Conservation (phyloP, 2,329 filamentous ascomycete genomes). For the Paraphoma sp. region DNA sequence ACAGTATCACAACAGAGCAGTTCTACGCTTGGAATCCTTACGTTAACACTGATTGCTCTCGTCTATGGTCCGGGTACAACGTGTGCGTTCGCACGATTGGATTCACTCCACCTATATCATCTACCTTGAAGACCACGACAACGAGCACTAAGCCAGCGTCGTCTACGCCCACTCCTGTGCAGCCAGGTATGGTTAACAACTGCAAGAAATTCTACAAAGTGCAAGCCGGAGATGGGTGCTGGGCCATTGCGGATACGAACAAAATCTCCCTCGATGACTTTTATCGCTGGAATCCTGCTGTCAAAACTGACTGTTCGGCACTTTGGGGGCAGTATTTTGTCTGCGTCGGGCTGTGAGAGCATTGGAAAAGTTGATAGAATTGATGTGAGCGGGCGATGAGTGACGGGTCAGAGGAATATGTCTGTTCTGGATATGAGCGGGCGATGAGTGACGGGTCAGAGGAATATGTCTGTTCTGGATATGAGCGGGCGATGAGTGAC, state of each 20-base stretch:
- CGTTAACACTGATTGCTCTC: not conserved
- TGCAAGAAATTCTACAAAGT: not conserved
- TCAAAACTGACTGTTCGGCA: not conserved
- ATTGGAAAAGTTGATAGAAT: too few relatives aligned
- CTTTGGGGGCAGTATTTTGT: not conserved
- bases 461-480: too few relatives aligned
- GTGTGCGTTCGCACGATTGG: not conserved
- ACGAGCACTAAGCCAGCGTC: too few relatives aligned
- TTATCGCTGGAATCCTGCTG: not conserved
- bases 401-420: too few relatives aligned
- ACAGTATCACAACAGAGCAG: slow-evolving; percentile 1
- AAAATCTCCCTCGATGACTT: not conserved
- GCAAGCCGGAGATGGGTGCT: not conserved
- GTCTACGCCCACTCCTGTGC: not conserved
- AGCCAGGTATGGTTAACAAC: not conserved
- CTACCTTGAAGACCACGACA: too few relatives aligned
- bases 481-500: too few relatives aligned
- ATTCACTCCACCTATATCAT: too few relatives aligned
- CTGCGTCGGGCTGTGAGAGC: not conserved
- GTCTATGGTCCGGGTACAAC: not conserved
- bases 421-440: too few relatives aligned
- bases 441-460: too few relatives aligned
- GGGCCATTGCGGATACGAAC: not conserved
- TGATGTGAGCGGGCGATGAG: too few relatives aligned
- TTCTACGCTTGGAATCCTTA: slow-evolving; percentile 2